Evolutionary conservation across 805 yeast species (phyloP).

Genomic region (Jamesozyma lodderae): DNA sequence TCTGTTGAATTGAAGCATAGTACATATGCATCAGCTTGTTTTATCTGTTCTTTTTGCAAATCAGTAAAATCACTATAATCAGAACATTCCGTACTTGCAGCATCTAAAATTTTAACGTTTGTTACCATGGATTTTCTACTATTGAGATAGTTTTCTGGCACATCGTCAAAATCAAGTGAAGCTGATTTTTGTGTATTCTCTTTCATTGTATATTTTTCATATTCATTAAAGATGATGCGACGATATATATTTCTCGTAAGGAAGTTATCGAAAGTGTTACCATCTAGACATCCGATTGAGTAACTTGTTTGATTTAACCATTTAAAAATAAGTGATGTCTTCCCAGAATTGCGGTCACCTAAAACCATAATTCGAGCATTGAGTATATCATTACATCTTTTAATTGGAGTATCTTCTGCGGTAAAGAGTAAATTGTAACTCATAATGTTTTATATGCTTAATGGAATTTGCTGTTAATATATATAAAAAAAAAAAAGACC

Average conservation of each 20-base stretch:
- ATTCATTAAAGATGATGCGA: neutral
- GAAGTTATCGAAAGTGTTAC: neutral
- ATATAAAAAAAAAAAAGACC: neutral
- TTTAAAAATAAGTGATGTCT: slow-evolving; percentile 13
- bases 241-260: neutral
- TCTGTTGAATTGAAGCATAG: slow-evolving; percentile 16
- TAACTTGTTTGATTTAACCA: slow-evolving; percentile 11
- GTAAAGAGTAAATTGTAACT: slow-evolving; percentile 9
- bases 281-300: neutral
- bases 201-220: neutral
- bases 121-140: neutral
- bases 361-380: slow-evolving; percentile 15
- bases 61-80: slow-evolving; percentile 11
- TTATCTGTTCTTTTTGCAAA: slow-evolving; percentile 13
- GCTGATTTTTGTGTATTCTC: no score
- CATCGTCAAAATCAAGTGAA: neutral
- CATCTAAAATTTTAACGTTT: slow-evolving; percentile 14
- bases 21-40: slow-evolving; percentile 22
- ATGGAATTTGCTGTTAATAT: slow-evolving; percentile 7
- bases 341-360: slow-evolving; percentile 23
- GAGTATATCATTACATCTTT: slow-evolving; percentile 17
- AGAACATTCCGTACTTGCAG: slow-evolving; percentile 10
- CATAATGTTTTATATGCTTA: neutral
- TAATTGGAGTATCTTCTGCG: slow-evolving; percentile 18
- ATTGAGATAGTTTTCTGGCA: no score